Evolutionary conservation across 2,329 filamentous ascomycete species (phyloP).

Genomic region (Trichoderma koningii): DNA sequence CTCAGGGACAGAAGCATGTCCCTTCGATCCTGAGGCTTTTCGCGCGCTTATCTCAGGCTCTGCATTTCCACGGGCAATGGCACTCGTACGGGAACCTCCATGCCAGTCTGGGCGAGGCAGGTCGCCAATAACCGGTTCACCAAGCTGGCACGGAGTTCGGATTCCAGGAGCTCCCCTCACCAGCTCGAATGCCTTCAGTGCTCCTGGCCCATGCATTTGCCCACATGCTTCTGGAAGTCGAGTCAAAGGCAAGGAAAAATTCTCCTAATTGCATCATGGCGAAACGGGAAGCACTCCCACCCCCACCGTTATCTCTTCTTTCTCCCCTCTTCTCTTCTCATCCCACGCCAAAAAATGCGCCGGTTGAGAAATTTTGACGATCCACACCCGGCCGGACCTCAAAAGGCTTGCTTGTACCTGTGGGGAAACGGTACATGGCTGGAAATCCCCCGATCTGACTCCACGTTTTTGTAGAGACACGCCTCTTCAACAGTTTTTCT

Average conservation of each 20-base stretch:
- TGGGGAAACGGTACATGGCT: constrained; percentile 26
- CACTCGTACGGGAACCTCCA: not conserved
- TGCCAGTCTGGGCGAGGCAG: not conserved
- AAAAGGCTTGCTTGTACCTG: constrained; percentile 13
- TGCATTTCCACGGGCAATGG: constrained; percentile 3
- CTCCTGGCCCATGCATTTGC: constrained; percentile 23
- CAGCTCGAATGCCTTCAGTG: not conserved
- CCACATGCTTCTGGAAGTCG: constrained; percentile 25
- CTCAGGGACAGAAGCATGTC: not conserved
- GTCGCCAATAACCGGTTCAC: not conserved
- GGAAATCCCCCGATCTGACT: constrained; percentile 24
- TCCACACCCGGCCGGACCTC: not conserved
- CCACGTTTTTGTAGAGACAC: constrained; percentile 28
- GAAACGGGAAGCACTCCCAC: not conserved
- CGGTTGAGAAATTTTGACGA: constrained; percentile 26
- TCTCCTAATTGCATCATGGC: constrained; percentile 27
- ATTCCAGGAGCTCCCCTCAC: not conserved
- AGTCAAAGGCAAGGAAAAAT: constrained; percentile 6
- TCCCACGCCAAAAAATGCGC: constrained; percentile 13
- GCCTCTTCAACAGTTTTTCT: not conserved
- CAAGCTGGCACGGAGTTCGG: not conserved
- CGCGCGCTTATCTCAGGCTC: not conserved
- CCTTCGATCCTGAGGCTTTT: not conserved
- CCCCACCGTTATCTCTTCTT: constrained; percentile 23
- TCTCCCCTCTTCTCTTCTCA: not conserved